Conservation (phyloP, 2,329 filamentous ascomycete species). For the Raffaelea ambrosiae region DNA sequence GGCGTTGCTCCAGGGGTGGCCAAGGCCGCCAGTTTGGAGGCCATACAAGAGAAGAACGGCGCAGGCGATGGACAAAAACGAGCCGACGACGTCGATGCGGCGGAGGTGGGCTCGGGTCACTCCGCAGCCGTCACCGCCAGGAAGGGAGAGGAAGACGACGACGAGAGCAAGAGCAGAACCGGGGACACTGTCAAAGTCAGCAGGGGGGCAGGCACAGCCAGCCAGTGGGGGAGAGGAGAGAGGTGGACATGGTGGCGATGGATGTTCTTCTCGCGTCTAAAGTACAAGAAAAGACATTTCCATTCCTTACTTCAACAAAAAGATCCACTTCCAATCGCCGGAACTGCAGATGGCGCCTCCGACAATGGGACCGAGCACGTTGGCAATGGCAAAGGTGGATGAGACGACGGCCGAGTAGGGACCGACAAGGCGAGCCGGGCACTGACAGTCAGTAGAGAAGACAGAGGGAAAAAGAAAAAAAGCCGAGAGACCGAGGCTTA, state of each 20-base stretch:
- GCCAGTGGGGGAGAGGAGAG: no score
- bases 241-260: no score
- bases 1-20: conserved; percentile 31
- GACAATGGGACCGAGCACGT: neutral
- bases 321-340: neutral
- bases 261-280: no score
- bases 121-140: conserved; percentile 10
- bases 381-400: neutral
- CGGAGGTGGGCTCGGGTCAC: neutral
- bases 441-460: no score
- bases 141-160: conserved; percentile 6
- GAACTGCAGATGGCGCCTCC: neutral
- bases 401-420: neutral
- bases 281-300: no score
- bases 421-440: neutral
- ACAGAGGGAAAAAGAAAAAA: neutral
- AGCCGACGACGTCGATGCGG: conserved; percentile 23
- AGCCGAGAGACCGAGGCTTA: neutral
- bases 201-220: neutral
- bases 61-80: conserved; percentile 26
- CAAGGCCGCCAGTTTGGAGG: conserved; percentile 32
- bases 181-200: neutral
- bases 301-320: neutral
- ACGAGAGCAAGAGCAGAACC: neutral
- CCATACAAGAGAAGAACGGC: conserved; percentile 37